Percentiles rank a stretch among this genome's conserved stretches.
Conservation (phyloP, 495 filamentous ascomycete genomes). For the Neurospora africana region DNA sequence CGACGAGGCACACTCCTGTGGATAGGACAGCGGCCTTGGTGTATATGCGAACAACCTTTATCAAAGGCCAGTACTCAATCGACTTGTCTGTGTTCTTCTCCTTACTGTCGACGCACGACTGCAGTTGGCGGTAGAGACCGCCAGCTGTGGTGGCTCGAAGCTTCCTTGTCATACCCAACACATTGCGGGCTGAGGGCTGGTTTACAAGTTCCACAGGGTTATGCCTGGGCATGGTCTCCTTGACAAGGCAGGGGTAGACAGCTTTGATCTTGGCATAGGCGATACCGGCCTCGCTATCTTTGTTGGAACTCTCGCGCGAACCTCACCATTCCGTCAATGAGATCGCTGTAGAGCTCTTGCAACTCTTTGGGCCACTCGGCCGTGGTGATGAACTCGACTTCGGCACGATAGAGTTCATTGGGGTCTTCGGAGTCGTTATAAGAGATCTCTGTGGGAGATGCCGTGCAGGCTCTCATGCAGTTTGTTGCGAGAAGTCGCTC, state of each 20-base stretch:
- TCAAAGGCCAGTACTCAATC: slow-evolving; percentile 56
- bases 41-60: slow-evolving; percentile 52
- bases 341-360: slow-evolving; percentile 38
- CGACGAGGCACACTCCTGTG: slow-evolving; percentile 56
- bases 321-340: slow-evolving; percentile 34
- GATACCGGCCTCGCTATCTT: slow-evolving; percentile 44
- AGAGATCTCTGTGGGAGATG: slow-evolving; percentile 54
- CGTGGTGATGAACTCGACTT: slow-evolving; percentile 49
- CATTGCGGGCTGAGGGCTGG: slow-evolving; percentile 24
- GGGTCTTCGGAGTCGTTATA: slow-evolving; percentile 43
- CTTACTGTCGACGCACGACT: slow-evolving; percentile 25
- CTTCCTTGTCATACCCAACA: slow-evolving; percentile 39
- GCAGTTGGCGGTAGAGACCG: slow-evolving; percentile 21
- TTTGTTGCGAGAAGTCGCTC: slow-evolving; percentile 31
- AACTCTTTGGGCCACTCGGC: slow-evolving; percentile 53
- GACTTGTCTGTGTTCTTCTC: slow-evolving; percentile 22
- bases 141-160: slow-evolving; percentile 28
- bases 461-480: slow-evolving; percentile 49
- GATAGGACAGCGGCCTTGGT: slow-evolving; percentile 48
- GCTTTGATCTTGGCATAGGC: slow-evolving; percentile 58
- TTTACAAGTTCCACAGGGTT: slow-evolving; percentile 31
- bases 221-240: slow-evolving; percentile 37
- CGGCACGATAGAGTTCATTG: slow-evolving; percentile 42
- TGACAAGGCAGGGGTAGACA: slow-evolving; percentile 50
- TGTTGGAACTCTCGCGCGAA: slow-evolving; percentile 35